phyloP scores from a whole-genome alignment of 257 asterid genomes.

The Rubia yunnanensis region DNA sequence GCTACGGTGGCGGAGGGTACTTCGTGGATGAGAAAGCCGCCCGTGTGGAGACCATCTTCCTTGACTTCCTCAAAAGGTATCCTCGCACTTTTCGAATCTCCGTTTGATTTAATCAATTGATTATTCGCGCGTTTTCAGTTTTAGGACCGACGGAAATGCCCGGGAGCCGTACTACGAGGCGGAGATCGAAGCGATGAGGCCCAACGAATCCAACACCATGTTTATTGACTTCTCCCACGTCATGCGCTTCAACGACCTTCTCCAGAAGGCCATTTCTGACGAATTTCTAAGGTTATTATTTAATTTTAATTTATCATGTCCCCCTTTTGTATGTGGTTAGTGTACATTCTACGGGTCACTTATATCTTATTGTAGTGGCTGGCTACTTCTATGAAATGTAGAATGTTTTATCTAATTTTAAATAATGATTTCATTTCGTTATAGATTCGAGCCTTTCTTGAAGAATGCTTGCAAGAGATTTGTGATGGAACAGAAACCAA shows the following conservation, averaged over 20 bases:
- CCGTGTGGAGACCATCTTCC: constrained; percentile 67
- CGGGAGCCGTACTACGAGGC: constrained; percentile 69
- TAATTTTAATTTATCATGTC: background rate
- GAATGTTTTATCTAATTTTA: background rate
- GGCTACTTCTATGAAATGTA: background rate
- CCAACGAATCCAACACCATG: constrained; percentile 83
- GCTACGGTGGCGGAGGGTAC: constrained; percentile 46
- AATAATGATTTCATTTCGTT: background rate
- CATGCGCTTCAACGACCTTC: constrained; percentile 68
- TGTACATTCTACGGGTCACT: too few species aligned
- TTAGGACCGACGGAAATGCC: constrained; percentile 34
- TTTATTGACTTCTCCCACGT: constrained; percentile 91
- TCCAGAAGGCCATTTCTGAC: constrained; percentile 79
- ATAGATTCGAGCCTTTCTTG: constrained; percentile 59
- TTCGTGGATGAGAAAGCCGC: constrained; percentile 80
- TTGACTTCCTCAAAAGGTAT: constrained; percentile 69
- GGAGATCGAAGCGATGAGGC: constrained; percentile 72
- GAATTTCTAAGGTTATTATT: constrained; percentile 50
- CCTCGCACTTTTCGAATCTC: background rate
- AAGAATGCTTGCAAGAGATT: constrained; percentile 88
- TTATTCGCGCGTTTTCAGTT: constrained; percentile 20
- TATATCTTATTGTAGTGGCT: too few species aligned
- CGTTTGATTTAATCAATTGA: too few species aligned
- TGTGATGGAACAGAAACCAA: constrained; percentile 68
- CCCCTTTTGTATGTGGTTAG: background rate